Base-by-base conservation (phyloP, 2,329 filamentous ascomycete genomes). In the Corinectria fuckeliana region DNA sequence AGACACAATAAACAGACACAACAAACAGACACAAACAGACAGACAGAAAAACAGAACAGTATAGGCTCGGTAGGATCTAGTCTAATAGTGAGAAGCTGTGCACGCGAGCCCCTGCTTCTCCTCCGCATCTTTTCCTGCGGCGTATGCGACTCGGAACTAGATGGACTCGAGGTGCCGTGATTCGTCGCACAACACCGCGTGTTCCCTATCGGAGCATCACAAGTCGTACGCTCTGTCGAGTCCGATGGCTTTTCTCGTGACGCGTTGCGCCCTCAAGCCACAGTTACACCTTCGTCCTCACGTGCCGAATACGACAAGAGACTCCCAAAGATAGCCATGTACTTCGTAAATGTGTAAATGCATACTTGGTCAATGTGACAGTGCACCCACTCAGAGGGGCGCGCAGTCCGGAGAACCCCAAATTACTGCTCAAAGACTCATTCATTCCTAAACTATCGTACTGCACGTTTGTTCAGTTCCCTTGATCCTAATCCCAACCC, bases 401-500 rank as follows among this genome's bases (percentile, higher is more conserved):
- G 18, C 11, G 41, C n/a, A 16, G 9, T 18, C 13, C 41, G 14
- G 38, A 5, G 38, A 23, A 20, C 16, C n/a, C n/a, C n/a, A n/a
- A n/a, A n/a, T n/a, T n/a, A n/a, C n/a, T n/a, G n/a, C n/a, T n/a
- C n/a, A n/a, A 55, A 60, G 56, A 63, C 56, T 64, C 57, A 23
- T 58, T 61, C 60, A 66, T 53, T 64, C 57, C 60, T 56, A 62
- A 53, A 54, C 57, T 69, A 69, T 60, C 61, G 44, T 62, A 59
- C 61, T 58, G 50, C 48, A 58, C 59, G 56, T 44, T 64, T 48
- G 64, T 59, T 50, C 55, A 63, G 48, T 51, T 34, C 50, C 25
- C 39, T n/a, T 53, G 26, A 48, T 47, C 52, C 50, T 50, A n/a
- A 32, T 28, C 21, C 42, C 39, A 57, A 36, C 54, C 21, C 42